Evolutionary conservation across 352 stramenopile species (phyloP), one percentile per base, ranked within the genome.

Genomic region (Phytophthora capsici): DNA sequence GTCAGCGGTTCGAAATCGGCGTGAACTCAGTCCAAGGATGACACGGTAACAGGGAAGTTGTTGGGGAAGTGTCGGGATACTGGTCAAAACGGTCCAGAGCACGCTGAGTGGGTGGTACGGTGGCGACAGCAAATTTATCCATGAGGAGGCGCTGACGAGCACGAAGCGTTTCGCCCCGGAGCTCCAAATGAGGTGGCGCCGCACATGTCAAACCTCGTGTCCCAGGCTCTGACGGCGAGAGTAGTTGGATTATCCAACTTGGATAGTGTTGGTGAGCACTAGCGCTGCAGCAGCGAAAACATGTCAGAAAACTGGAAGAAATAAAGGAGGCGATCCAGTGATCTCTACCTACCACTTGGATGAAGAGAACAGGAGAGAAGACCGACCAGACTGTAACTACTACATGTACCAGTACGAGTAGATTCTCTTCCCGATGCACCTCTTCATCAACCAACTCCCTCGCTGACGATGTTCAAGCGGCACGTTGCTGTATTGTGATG

Each of bases 91-190:
- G 6, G 59, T 55, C 60, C 60, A 68, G 60, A n/a, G 41, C 28
- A 12, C 2, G 17, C 25, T 7, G 32, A 34, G 48, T 10, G 41
- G 23, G 47, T 49, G 58, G 48, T 59, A 59, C 23, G 43, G 17
- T 67, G 59, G 34, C 53, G 53, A 36, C 52, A 57, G 61, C 32
- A 58, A 26, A 69, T 63, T 69, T 63, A 69, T 63, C 44, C 26
- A 19, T 28, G 38, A 47, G 23, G 19, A 57, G 46, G 10, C 44
- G 60, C 45, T 57, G 30, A 45, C 30, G 14, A 17, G 17, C 10
- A 54, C 46, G 40, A 45, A 48, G 52, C 37, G 41, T 25, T 66
- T 59, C 48, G 46, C 20, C 23, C 26, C 26, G 23, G 25, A n/a
- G 51, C 3, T 34, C 44, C 41, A 37, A 63, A 55, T 48, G 45